These are phyloP conservation scores for Corynascus novoguineensis DNA, from an alignment of 495 filamentous ascomycete species.

Conservation along the genomic window DNA sequence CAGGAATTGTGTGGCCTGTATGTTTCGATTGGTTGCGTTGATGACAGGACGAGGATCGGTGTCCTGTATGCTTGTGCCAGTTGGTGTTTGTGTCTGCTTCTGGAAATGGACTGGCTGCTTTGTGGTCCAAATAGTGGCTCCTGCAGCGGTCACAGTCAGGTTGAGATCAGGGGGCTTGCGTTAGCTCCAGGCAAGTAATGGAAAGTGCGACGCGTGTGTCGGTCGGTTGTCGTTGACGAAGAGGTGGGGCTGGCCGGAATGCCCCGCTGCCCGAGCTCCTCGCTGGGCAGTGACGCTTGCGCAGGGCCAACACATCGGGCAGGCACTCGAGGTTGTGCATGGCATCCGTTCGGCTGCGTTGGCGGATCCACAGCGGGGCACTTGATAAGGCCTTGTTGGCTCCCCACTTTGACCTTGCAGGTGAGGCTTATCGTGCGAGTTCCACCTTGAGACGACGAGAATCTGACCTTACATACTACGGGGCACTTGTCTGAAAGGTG, in stretches of 20 bases:
- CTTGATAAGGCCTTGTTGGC: too few species aligned
- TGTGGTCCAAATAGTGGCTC: neutral
- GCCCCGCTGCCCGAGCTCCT: neutral
- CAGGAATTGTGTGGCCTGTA: neutral
- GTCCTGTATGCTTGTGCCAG: neutral
- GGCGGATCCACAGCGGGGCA: neutral
- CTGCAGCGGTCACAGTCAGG: neutral
- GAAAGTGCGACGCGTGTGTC: too few species aligned
- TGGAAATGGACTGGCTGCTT: neutral
- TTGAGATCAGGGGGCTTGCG: neutral
- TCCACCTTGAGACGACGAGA: too few species aligned
- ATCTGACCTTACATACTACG: too few species aligned
- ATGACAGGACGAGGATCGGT: neutral
- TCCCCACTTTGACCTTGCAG: too few species aligned
- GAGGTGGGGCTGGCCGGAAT: conserved; percentile 9
- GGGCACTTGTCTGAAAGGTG: too few species aligned
- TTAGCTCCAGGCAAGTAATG: neutral
- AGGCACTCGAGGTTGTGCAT: too few species aligned
- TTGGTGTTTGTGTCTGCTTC: neutral
- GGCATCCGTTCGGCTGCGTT: neutral
- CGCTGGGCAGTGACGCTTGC: conserved; percentile 1
- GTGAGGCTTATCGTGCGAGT: too few species aligned
- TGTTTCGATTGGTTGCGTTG: neutral
- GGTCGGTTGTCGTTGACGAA: neutral
- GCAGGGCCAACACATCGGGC: too few species aligned